Conservation (phyloP, 192 early-diverging fungal genomes). For the Thamnidium elegans region DNA sequence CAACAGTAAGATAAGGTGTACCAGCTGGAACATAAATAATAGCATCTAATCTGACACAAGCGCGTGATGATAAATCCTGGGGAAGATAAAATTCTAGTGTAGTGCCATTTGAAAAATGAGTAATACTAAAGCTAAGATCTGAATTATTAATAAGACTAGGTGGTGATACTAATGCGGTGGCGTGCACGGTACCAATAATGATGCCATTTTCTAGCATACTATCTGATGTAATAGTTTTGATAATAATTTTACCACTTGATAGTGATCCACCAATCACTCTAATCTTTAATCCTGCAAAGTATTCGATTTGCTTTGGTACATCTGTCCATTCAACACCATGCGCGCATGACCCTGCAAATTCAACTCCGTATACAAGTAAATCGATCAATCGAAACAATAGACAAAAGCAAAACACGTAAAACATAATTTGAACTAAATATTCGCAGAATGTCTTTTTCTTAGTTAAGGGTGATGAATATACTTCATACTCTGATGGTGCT, state of each 20-base stretch:
- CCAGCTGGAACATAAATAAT: neutral
- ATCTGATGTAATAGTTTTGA: neutral
- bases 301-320: neutral
- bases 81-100: neutral
- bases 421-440: neutral
- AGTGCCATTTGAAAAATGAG: neutral
- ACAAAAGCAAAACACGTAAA: neutral
- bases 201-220: too few relatives aligned
- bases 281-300: neutral
- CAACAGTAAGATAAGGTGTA: neutral
- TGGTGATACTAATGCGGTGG: neutral
- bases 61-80: neutral
- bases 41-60: neutral
- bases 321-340: neutral
- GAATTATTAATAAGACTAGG: neutral
- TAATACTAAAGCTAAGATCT: neutral
- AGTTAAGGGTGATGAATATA: too few relatives aligned
- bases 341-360: too few relatives aligned
- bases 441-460: neutral
- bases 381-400: neutral
- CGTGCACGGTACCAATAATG: neutral
- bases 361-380: neutral
- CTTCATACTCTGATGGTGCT: neutral
- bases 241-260: neutral
- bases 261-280: neutral